Evolutionary conservation across 2,329 filamentous ascomycete genomes (phyloP), one percentile per base, ranked within the genome.

Genomic region (Macrophomina phaseolina): DNA sequence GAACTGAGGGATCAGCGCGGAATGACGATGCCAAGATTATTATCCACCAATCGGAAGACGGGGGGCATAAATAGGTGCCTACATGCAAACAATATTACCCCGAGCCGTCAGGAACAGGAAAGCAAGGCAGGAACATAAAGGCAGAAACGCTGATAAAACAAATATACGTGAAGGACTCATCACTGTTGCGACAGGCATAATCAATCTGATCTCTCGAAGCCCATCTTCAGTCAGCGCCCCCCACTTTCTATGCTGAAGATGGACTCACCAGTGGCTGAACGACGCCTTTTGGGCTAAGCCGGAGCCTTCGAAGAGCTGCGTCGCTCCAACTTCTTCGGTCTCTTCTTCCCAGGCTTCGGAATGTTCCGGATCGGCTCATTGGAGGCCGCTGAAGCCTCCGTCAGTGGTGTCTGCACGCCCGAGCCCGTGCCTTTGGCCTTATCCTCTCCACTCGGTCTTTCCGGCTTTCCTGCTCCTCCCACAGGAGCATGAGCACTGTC

Each of bases 291-390:
- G 4, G 8, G 38, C 23, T 58, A 58, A 32, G 12, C 55, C 23
- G 55, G 38, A 34, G 45, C 30, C 30, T 8, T 62, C 9, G 58
- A 62, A 8, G 58, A 62, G 45, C 68, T 69, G 7, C 76, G 71
- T 4, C 76, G 71, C 63, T 79, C 72, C 18, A 79, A 69, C 53
- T 79, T 79, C 72, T 77, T 78, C 4, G 77, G 77, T 69, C 78
- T 79, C 71, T 76, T 78, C 71, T 75, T 78, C 0, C 65, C 65
- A 16, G 65, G 56, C 58, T 48, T 53, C 14, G 65, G 56, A 11
- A 30, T 28, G 30, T 67, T 67, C 65, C 45, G 40, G 3, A 53
- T 12, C 16, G 38, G 6, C 9, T 62, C 58, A 28, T 30, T 49
- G 4, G 42, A 62, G 4, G 58, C 14, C 1, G 38, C 32, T 2